phyloP scores from a whole-genome alignment of 202 grass and related monocot genomes.

The Carex arenaria region DNA sequence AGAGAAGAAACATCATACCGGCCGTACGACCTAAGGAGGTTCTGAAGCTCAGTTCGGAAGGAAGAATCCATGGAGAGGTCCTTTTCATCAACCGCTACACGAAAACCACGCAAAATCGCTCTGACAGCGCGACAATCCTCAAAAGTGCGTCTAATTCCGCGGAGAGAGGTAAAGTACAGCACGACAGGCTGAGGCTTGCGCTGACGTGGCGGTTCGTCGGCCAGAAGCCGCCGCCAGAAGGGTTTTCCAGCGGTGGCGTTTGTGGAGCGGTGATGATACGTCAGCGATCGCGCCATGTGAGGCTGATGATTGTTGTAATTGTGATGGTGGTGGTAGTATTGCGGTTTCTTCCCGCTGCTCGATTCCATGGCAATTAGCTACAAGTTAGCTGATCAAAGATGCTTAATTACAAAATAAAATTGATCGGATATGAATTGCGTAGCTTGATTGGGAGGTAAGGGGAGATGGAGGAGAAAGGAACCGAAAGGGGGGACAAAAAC shows the following conservation, averaged over 20 bases:
- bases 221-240: constrained; percentile 27
- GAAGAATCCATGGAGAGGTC: constrained; percentile 92
- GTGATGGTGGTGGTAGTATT: background rate
- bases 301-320: constrained; percentile 32
- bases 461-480: background rate
- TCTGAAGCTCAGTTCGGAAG: constrained; percentile 62
- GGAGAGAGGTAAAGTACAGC: constrained; percentile 83
- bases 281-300: constrained; percentile 58
- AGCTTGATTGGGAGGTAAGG: background rate
- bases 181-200: constrained; percentile 55
- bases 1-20: background rate
- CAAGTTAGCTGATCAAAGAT: background rate
- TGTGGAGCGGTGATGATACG: constrained; percentile 52
- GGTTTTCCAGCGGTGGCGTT: constrained; percentile 15
- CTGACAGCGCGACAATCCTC: constrained; percentile 68
- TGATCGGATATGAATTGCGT: background rate
- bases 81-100: constrained; percentile 81
- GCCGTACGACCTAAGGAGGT: constrained; percentile 40
- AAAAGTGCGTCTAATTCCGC: constrained; percentile 82
- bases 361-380: constrained; percentile 18
- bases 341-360: constrained; percentile 3
- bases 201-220: constrained; percentile 49
- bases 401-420: background rate
- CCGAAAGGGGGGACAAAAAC: background rate
- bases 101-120: constrained; percentile 78